These are phyloP conservation scores for Boletus reticulatus DNA, from an alignment of 768 basidiomycete genomes.

Conservation along the genomic window DNA sequence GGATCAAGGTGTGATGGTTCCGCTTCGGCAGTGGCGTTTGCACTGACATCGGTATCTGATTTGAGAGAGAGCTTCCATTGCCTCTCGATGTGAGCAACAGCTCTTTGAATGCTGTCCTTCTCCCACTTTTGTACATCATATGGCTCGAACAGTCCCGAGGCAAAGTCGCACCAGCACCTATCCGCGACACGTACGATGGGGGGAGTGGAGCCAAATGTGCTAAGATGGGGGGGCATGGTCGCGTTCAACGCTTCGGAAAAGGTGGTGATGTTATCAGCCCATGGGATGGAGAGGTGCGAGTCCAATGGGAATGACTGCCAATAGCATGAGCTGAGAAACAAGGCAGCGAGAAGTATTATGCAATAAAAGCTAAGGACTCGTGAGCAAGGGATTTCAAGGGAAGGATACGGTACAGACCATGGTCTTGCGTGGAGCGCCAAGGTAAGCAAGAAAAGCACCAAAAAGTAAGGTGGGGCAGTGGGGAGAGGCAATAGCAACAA, in stretches of 20 bases:
- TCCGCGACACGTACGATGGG: constrained; percentile 65
- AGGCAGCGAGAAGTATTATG: constrained; percentile 75
- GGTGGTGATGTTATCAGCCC: constrained; percentile 70
- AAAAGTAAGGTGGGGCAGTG: constrained; percentile 76
- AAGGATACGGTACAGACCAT: constrained; percentile 51
- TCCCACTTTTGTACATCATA: constrained; percentile 81
- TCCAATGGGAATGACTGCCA: constrained; percentile 80
- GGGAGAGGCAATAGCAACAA: constrained; percentile 74
- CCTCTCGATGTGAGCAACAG: constrained; percentile 36
- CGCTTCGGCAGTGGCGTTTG: constrained; percentile 26
- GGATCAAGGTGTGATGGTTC: constrained; percentile 19
- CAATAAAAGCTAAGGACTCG: constrained; percentile 69
- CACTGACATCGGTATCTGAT: constrained; percentile 16
- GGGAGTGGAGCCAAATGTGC: constrained; percentile 41
- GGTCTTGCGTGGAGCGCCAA: constrained; percentile 79
- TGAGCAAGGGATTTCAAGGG: constrained; percentile 2
- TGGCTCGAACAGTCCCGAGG: constrained; percentile 66
- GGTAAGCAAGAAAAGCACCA: constrained; percentile 73
- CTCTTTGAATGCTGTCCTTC: constrained; percentile 52
- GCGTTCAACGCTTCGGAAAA: constrained; percentile 64
- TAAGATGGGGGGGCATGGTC: constrained; percentile 40
- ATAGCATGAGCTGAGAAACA: constrained; percentile 86
- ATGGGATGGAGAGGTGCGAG: constrained; percentile 59
- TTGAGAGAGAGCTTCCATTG: constrained; percentile 29
- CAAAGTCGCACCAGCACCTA: constrained; percentile 86